Percentiles rank a stretch among this genome's conserved stretches.
Evolutionary conservation across 163 green algal species (phyloP).

Genomic region (Prototheca stagnorum): DNA sequence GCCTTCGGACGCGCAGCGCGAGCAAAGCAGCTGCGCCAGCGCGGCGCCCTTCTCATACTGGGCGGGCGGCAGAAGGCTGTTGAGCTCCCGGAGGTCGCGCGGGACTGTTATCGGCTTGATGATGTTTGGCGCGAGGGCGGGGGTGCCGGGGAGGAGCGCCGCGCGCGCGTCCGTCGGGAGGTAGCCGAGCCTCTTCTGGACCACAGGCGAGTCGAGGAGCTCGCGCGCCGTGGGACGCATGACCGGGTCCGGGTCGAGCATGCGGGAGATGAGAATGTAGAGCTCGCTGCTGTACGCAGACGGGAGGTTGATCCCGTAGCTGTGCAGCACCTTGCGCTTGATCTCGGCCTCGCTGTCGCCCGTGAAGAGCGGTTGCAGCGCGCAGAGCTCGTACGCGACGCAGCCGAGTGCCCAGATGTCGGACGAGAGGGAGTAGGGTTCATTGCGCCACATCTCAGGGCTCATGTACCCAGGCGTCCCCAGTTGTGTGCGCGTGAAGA

Average conservation of each 20-base stretch:
- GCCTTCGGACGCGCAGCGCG: too few species aligned
- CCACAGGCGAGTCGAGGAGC: not conserved
- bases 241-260: not conserved
- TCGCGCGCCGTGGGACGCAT: not conserved
- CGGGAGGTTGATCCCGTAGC: not conserved
- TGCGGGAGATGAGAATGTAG: not conserved
- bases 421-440: slow-evolving; percentile 15
- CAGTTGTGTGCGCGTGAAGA: slow-evolving; percentile 15
- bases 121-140: not conserved
- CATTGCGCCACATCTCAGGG: not conserved
- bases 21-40: not conserved
- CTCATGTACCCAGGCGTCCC: slow-evolving; percentile 23
- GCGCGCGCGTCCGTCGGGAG: not conserved
- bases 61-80: not conserved
- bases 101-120: not conserved
- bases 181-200: not conserved
- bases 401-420: slow-evolving; percentile 12
- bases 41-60: not conserved
- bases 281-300: not conserved
- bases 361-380: slow-evolving; percentile 27
- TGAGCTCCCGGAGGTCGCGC: not conserved
- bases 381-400: slow-evolving; percentile 36
- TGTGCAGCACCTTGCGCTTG: not conserved
- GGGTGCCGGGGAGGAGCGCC: not conserved
- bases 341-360: slow-evolving; percentile 8